Evolutionary conservation across 805 yeast species (phyloP).

Genomic region (Candida oleophila): DNA sequence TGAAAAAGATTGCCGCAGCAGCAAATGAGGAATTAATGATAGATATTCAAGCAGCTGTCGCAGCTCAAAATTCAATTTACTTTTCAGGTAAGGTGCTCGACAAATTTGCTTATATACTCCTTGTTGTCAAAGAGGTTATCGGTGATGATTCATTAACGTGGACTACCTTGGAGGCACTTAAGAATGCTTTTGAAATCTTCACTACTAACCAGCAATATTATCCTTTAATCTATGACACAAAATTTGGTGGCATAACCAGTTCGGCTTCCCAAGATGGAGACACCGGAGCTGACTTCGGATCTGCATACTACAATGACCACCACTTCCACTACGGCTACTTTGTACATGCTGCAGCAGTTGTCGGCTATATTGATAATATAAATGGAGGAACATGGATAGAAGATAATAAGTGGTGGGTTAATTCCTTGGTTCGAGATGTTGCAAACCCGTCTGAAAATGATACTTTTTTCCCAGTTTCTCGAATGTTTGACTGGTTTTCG

Average conservation of each 20-base stretch:
- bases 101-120: slow-evolving; percentile 20
- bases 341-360: slow-evolving; percentile 24
- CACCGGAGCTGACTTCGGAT: slow-evolving; percentile 23
- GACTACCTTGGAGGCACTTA: slow-evolving; percentile 13
- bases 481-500: slow-evolving; percentile 68
- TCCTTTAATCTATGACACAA: slow-evolving; percentile 29
- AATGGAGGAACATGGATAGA: slow-evolving; percentile 52
- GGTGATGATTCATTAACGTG: slow-evolving; percentile 16
- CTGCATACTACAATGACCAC: slow-evolving; percentile 31
- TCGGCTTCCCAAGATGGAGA: slow-evolving; percentile 16
- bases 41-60: slow-evolving; percentile 13
- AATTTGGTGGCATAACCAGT: slow-evolving; percentile 26
- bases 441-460: slow-evolving; percentile 60
- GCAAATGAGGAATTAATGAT: slow-evolving; percentile 16
- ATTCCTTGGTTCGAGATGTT: slow-evolving; percentile 61
- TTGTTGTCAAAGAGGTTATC: slow-evolving; percentile 20
- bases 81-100: slow-evolving; percentile 23
- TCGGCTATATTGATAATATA: slow-evolving; percentile 20
- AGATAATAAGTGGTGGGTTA: slow-evolving; percentile 54
- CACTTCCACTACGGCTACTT: slow-evolving; percentile 32
- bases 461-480: slow-evolving; percentile 57
- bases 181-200: slow-evolving; percentile 16
- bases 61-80: slow-evolving; percentile 21
- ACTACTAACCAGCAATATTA: slow-evolving; percentile 17
- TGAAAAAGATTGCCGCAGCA: slow-evolving; percentile 7